A percentile compares a stretch with the other conserved stretches of the same genome.
phyloP scores from a whole-genome alignment of 345 rosid genomes.

The Eucalyptus marginata region DNA sequence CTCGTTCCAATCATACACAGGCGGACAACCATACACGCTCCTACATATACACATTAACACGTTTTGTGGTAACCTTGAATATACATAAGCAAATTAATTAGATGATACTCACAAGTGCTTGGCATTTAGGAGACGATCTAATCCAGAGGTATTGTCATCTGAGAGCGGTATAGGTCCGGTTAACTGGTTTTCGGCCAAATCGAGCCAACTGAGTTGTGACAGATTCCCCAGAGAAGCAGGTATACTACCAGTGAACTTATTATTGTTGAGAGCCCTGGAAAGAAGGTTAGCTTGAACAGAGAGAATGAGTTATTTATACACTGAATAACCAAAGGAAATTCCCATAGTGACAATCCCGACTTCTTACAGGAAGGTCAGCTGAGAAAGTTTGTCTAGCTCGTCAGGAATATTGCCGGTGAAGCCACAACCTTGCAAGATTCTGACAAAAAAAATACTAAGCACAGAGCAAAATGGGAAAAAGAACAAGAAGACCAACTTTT shows the following conservation, averaged over 20 bases:
- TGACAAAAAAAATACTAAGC: conserved; percentile 7
- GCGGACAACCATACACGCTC: neutral
- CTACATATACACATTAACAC: neutral
- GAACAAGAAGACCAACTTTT: neutral
- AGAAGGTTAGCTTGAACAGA: neutral
- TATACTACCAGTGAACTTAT: conserved; percentile 69
- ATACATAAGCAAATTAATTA: neutral
- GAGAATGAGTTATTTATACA: neutral
- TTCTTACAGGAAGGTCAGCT: conserved; percentile 83
- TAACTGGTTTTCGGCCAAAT: conserved; percentile 80
- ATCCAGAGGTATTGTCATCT: conserved; percentile 36
- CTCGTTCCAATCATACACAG: neutral
- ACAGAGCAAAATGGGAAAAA: neutral
- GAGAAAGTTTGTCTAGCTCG: conserved; percentile 69
- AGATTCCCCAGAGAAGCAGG: conserved; percentile 79
- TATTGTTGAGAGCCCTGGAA: conserved; percentile 89
- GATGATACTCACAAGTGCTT: conserved; percentile 72
- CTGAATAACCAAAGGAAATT: neutral
- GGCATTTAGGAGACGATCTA: conserved; percentile 63
- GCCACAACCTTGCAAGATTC: conserved; percentile 85
- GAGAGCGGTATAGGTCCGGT: conserved; percentile 75
- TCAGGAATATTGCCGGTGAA: conserved; percentile 77
- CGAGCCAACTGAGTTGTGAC: conserved; percentile 74
- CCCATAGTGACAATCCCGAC: neutral
- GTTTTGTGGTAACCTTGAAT: neutral